Evolutionary conservation across 1,284 basidiomycete species (phyloP).

Genomic region (Apiotrichum porosum): DNA sequence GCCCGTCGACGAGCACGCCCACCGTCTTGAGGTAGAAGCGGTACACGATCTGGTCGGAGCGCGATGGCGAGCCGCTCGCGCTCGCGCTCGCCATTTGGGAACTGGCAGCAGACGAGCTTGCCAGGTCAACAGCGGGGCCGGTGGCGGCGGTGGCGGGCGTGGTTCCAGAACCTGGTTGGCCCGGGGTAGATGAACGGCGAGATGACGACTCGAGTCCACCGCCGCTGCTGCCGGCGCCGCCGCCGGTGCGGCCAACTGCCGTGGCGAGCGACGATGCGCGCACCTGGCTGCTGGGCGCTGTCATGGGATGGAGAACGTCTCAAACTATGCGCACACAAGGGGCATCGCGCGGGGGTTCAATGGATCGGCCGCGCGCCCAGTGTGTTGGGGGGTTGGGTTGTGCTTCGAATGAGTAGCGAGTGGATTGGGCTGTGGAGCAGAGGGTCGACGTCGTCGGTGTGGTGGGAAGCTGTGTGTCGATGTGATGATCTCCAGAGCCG

Average conservation of each 20-base stretch:
- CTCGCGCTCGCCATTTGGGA: slow-evolving; percentile 15
- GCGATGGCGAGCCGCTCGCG: slow-evolving; percentile 6
- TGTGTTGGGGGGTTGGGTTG: too few relatives aligned
- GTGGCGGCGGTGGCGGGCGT: too few relatives aligned
- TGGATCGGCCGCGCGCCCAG: too few relatives aligned
- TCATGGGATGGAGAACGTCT: too few relatives aligned
- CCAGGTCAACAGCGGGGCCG: slow-evolving; percentile 1
- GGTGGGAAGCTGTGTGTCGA: too few relatives aligned
- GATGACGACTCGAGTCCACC: neutral
- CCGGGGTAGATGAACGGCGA: neutral
- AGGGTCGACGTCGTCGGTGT: too few relatives aligned
- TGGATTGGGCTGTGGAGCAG: too few relatives aligned
- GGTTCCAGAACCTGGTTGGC: too few relatives aligned
- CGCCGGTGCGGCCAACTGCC: neutral
- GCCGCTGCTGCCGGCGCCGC: neutral
- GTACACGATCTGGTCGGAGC: slow-evolving; percentile 45
- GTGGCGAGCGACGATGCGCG: neutral
- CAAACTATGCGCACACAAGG: too few relatives aligned
- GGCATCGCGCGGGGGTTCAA: too few relatives aligned
- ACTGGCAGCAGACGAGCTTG: slow-evolving; percentile 21
- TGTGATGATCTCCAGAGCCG: too few relatives aligned
- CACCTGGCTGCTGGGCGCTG: slow-evolving; percentile 2
- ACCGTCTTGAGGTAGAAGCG: slow-evolving; percentile 48
- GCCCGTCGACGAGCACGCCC: slow-evolving; percentile 40
- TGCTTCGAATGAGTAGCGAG: too few relatives aligned